phyloP scores from a whole-genome alignment of 495 filamentous ascomycete genomes.

The Talaromyces wortmannii region DNA sequence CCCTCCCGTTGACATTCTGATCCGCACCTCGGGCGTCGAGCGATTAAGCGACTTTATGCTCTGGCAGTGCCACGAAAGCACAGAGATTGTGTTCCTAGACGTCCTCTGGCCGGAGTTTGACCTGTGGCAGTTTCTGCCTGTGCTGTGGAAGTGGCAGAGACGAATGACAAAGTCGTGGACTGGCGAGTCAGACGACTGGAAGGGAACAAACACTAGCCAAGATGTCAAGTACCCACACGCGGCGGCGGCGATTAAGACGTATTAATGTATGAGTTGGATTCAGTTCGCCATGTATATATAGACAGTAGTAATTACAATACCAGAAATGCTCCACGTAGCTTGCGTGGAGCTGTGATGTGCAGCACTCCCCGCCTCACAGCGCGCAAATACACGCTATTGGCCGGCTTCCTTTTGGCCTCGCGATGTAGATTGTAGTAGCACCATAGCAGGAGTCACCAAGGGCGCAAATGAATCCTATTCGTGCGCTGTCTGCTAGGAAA shows the following conservation, averaged over 20 bases:
- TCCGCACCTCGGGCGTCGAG: constrained; percentile 88
- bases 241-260: not conserved
- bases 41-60: constrained; percentile 96
- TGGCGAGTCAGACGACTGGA: constrained; percentile 3
- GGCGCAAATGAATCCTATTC: constrained; percentile 4
- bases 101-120: constrained; percentile 97
- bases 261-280: not conserved
- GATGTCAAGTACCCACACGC: not conserved
- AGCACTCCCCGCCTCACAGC: not conserved
- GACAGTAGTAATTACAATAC: not conserved
- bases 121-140: constrained; percentile 88
- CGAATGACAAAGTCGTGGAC: constrained; percentile 40
- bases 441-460: not conserved
- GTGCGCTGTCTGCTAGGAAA: not conserved
- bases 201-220: not conserved
- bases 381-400: constrained; percentile 2
- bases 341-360: too few species aligned
- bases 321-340: not conserved
- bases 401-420: not conserved
- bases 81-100: constrained; percentile 84
- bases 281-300: not conserved
- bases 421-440: not conserved
- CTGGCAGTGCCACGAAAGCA: constrained; percentile 92
- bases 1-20: constrained; percentile 82
- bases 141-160: constrained; percentile 88